Evolutionary conservation across 192 early-diverging fungal species (phyloP).

Genomic region (Coemansia sp.): DNA sequence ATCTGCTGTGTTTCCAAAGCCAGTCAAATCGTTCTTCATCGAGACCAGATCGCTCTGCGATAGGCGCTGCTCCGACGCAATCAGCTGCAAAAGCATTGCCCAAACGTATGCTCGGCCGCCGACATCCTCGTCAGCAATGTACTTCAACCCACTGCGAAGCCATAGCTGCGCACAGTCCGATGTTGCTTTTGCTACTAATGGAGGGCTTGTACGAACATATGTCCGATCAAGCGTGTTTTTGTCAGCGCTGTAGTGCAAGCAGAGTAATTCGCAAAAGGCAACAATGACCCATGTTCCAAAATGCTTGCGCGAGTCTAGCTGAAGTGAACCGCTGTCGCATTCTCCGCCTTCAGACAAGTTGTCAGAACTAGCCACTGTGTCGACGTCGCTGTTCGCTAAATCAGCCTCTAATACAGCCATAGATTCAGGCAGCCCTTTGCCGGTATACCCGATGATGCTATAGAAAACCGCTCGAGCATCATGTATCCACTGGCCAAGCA

Average conservation of each 20-base stretch:
- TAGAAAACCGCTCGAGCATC: conserved; percentile 31
- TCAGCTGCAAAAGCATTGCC: conserved; percentile 22
- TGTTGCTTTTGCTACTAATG: too few relatives aligned
- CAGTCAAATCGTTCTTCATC: conserved; percentile 18
- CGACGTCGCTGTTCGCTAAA: neutral
- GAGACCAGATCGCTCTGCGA: conserved; percentile 11
- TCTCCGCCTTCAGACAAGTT: neutral
- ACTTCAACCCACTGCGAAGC: conserved; percentile 21
- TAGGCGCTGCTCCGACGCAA: conserved; percentile 13
- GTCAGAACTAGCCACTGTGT: neutral
- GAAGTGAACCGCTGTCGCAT: neutral
- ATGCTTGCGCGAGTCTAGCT: neutral
- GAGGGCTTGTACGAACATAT: neutral
- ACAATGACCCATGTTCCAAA: neutral
- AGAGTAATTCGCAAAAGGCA: neutral
- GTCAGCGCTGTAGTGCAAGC: neutral
- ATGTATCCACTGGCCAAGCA: conserved; percentile 2
- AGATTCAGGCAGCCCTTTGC: conserved; percentile 19
- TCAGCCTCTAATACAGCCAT: neutral
- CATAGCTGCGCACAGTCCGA: conserved; percentile 19
- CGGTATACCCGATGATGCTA: conserved; percentile 22
- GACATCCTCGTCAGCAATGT: neutral
- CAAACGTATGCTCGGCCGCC: conserved; percentile 36
- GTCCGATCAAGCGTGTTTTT: neutral
- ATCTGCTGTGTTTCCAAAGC: neutral